These are phyloP conservation scores for Neonectria faginata DNA, from an alignment of 2,329 filamentous ascomycete species.

Conservation along the genomic window DNA sequence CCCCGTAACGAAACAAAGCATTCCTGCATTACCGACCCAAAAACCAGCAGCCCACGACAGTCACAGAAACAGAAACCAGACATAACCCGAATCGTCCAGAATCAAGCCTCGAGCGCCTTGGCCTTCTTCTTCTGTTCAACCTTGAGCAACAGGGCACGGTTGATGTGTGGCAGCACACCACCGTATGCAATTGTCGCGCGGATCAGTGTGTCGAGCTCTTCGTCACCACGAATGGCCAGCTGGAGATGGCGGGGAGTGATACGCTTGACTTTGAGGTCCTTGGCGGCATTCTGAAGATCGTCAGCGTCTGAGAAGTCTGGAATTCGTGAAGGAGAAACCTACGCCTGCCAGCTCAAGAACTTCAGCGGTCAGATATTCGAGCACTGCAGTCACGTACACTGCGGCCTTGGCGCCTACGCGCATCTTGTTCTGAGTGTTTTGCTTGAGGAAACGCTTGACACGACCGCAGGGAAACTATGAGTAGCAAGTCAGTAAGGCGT, in stretches of 20 bases:
- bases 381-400: constrained; percentile 96
- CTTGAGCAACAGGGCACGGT: constrained; percentile 94
- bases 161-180: constrained; percentile 98
- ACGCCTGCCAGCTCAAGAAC: constrained; percentile 95
- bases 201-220: constrained; percentile 97
- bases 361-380: constrained; percentile 98
- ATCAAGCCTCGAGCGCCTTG: constrained; percentile 61
- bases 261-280: constrained; percentile 99
- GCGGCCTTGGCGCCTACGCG: constrained; percentile 98
- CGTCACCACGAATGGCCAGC: constrained; percentile 97
- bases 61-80: constrained; percentile 38
- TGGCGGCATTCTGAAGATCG: constrained; percentile 84
- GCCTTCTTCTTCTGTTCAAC: constrained; percentile 97
- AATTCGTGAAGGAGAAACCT: constrained; percentile 57
- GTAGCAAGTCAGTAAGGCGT: constrained; percentile 41
- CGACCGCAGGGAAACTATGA: constrained; percentile 95
- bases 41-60: constrained; percentile 40
- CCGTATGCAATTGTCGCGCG: constrained; percentile 98
- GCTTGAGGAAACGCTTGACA: constrained; percentile 99
- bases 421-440: constrained; percentile 99
- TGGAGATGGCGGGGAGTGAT: constrained; percentile 98
- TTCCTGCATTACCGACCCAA: constrained; percentile 47
- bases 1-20: constrained; percentile 43
- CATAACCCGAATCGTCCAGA: constrained; percentile 24
- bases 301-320: constrained; percentile 34